These are phyloP conservation scores for Gossypium herbaceum DNA, from an alignment of 345 rosid species.

Conservation along the genomic window DNA sequence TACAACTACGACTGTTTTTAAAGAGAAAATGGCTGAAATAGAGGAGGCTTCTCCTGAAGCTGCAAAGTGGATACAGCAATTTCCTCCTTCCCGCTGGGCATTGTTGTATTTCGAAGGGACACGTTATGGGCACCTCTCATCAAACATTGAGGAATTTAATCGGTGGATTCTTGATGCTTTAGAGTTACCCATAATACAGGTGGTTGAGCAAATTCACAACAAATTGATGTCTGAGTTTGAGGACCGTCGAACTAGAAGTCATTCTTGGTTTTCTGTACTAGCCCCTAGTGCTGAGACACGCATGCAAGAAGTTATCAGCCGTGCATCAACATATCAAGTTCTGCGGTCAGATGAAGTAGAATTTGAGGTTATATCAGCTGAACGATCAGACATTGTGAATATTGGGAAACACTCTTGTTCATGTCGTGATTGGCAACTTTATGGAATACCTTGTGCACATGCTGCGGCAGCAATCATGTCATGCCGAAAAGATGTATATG, in stretches of 20 bases:
- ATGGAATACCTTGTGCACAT: slow-evolving; percentile 61
- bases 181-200: slow-evolving; percentile 50
- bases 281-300: slow-evolving; percentile 47
- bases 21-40: slow-evolving; percentile 45
- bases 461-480: slow-evolving; percentile 51
- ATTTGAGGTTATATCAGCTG: slow-evolving; percentile 47
- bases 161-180: slow-evolving; percentile 48
- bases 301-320: slow-evolving; percentile 35
- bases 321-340: slow-evolving; percentile 37
- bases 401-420: slow-evolving; percentile 43
- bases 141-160: slow-evolving; percentile 45
- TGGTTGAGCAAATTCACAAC: slow-evolving; percentile 39
- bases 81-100: slow-evolving; percentile 45
- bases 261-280: slow-evolving; percentile 42
- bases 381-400: slow-evolving; percentile 50
- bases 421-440: slow-evolving; percentile 54
- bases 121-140: slow-evolving; percentile 43
- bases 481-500: slow-evolving; percentile 38
- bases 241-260: slow-evolving; percentile 33
- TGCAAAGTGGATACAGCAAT: slow-evolving; percentile 46
- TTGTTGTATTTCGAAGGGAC: slow-evolving; percentile 42
- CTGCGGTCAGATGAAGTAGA: slow-evolving; percentile 60
- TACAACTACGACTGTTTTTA: slow-evolving; percentile 36
- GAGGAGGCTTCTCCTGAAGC: slow-evolving; percentile 44
- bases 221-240: slow-evolving; percentile 43